Base-by-base conservation (phyloP, 371 early-diverging fungal genomes). In the Smittium mucronatum region DNA sequence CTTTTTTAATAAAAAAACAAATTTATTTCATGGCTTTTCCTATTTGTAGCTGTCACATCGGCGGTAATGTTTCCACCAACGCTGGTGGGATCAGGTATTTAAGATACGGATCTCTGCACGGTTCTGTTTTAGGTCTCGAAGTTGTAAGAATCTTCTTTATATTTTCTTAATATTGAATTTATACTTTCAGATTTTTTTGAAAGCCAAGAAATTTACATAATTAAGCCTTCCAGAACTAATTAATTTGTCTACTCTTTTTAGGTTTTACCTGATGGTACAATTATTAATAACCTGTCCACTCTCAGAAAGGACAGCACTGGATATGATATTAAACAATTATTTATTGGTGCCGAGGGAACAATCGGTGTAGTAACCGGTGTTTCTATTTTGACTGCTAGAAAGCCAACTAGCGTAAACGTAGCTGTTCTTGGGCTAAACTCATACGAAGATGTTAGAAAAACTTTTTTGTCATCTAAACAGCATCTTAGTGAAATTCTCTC, bases 1-100 rank as follows among this genome's bases (percentile, higher is more conserved):
- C 17, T 29, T n/a, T 11, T 63, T 28, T 16, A 63, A 15, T 16
- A 15, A 29, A 63, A 63, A 29, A 29, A 16, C n/a, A 11, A 5
- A 15, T 64, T 34, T 36, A 28, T 15, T 34, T 36, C 31, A 15
- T 64, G 5, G 8, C 35, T 8, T 16, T 26, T 30, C 5, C 5
- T 25, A 29, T 16, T 33, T 64, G 16, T 31, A 87, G 86, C 81
- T 84, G 81, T 60, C 74, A 75, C 36, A 90, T 97, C 68, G 98
- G 98, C 60, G 97, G 97, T 21, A 97, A 97, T 73, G 89, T 97
- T 1, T 87, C 94, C 11, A 94, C 97, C 1, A 97, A 97, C 75
- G 98, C 98, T 0, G 97, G 97, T 30, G 97, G 97, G 0, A 82
- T 97, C 63, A 81, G 96, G 26, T 82, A 92, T 34, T 81, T 97